Evolutionary conservation across 192 early-diverging fungal species (phyloP).

Genomic region (Mortierella antarctica): DNA sequence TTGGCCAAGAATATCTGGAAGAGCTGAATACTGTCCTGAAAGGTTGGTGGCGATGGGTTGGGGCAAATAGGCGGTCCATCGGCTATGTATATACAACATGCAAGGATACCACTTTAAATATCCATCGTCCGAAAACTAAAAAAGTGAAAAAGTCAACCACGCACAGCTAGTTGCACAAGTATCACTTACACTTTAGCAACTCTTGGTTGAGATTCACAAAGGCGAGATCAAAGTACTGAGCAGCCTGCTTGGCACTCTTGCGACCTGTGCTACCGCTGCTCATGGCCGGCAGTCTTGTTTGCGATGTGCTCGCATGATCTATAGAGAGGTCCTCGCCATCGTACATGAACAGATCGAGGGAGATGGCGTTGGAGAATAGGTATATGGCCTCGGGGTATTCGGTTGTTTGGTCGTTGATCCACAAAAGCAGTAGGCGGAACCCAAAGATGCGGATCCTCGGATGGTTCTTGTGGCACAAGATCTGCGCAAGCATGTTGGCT

Average conservation of each 20-base stretch:
- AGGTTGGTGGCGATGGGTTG: slow-evolving; percentile 66
- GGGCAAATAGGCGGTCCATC: slow-evolving; percentile 66
- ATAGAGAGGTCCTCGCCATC: slow-evolving; percentile 53
- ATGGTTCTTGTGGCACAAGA: slow-evolving; percentile 77
- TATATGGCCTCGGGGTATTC: slow-evolving; percentile 68
- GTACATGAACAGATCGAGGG: slow-evolving; percentile 65
- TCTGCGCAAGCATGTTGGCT: slow-evolving; percentile 72
- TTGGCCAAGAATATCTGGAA: slow-evolving; percentile 63
- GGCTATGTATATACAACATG: slow-evolving; percentile 30
- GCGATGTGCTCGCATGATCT: slow-evolving; percentile 31
- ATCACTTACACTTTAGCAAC: slow-evolving; percentile 28
- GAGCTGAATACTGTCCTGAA: slow-evolving; percentile 62
- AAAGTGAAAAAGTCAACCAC: background rate
- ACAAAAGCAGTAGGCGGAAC: slow-evolving; percentile 76
- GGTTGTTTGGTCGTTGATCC: slow-evolving; percentile 74
- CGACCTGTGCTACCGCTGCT: slow-evolving; percentile 37
- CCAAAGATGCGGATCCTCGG: slow-evolving; percentile 75
- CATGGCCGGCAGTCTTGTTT: slow-evolving; percentile 27
- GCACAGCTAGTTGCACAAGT: background rate
- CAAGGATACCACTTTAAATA: background rate
- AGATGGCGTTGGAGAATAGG: slow-evolving; percentile 75
- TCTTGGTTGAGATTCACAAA: slow-evolving; percentile 41
- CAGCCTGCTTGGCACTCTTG: slow-evolving; percentile 22
- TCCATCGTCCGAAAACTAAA: background rate
- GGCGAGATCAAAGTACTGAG: slow-evolving; percentile 40